A percentile compares a stretch with the other conserved stretches of the same genome.
phyloP scores from a whole-genome alignment of 2,329 filamentous ascomycete genomes.

The Botrytis sinoallii region DNA sequence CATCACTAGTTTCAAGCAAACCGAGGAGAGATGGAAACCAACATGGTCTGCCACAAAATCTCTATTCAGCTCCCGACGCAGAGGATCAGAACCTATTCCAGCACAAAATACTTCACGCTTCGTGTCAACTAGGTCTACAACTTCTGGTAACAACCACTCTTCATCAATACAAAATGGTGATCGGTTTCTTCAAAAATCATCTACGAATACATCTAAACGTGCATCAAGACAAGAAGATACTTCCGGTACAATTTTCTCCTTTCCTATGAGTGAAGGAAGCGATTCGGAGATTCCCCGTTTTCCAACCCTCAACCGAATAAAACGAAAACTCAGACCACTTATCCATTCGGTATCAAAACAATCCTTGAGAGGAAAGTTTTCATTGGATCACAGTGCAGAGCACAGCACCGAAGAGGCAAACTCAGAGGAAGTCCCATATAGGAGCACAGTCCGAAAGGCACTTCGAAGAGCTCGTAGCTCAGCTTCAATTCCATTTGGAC shows the following conservation, averaged over 20 bases:
- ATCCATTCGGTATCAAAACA: conserved; percentile 11
- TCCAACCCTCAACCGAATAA: not conserved
- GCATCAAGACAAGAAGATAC: not conserved
- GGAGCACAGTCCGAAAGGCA: not conserved
- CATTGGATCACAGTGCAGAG: not conserved
- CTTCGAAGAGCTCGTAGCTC: conserved; percentile 13
- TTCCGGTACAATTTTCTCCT: conserved; percentile 1
- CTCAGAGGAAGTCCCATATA: not conserved
- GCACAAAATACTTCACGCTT: not conserved
- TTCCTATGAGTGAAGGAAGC: conserved; percentile 8
- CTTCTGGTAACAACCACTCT: not conserved
- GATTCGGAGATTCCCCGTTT: conserved; percentile 13
- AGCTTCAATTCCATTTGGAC: conserved; percentile 7
- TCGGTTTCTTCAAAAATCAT: not conserved
- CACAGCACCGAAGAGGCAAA: not conserved
- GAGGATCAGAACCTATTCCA: not conserved
- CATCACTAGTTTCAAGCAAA: conserved; percentile 13
- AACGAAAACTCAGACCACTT: conserved; percentile 5
- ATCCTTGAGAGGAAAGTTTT: not conserved
- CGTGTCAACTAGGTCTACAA: not conserved
- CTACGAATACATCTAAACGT: not conserved
- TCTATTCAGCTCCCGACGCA: not conserved
- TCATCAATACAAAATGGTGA: not conserved
- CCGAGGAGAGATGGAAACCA: conserved; percentile 9
- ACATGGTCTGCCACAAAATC: conserved; percentile 12